Conservation (phyloP, 805 yeast species). For the Barnettozyma pratensis region DNA sequence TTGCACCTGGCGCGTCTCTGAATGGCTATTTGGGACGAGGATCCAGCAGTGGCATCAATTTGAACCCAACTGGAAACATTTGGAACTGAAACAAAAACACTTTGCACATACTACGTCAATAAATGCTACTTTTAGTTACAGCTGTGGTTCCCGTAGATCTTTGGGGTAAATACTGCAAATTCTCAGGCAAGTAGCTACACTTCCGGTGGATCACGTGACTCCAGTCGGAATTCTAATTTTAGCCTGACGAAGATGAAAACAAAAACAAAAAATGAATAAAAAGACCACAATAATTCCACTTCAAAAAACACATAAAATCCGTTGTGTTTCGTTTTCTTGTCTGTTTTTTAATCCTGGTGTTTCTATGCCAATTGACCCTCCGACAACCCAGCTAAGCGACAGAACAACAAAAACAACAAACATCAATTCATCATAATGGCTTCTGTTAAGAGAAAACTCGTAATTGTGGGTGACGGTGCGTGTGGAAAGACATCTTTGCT, state of each 20-base stretch:
- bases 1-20: neutral
- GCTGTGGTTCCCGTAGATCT: no score
- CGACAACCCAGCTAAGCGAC: no score
- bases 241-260: neutral
- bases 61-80: neutral
- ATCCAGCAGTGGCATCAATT: neutral
- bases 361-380: no score
- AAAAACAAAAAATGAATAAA: neutral
- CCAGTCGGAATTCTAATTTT: constrained; percentile 4
- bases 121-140: no score
- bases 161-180: no score
- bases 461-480: constrained; percentile 93
- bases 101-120: no score
- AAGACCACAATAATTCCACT: neutral
- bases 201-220: neutral
- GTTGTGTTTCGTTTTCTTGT: no score
- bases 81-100: neutral
- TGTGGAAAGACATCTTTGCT: constrained; percentile 89
- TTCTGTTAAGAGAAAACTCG: constrained; percentile 61
- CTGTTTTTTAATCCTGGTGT: no score
- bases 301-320: no score
- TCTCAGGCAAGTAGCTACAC: neutral
- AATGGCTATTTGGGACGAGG: neutral
- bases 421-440: constrained; percentile 5
- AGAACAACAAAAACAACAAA: neutral